These are phyloP conservation scores for Candida berthetii DNA, from an alignment of 805 yeast genomes.

Conservation along the genomic window DNA sequence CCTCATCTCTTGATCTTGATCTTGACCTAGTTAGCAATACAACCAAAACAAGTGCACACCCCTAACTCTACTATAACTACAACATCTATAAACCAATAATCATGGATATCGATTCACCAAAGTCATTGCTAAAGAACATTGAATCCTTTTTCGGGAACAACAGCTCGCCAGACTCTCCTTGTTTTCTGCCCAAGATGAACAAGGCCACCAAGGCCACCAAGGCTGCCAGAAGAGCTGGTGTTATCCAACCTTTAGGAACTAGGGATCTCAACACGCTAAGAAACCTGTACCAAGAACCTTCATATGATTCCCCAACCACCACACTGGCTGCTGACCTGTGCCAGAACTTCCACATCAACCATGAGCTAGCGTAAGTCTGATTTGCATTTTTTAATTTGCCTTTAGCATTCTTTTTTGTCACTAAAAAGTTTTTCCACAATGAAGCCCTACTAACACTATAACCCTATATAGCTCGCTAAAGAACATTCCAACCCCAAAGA, in stretches of 20 bases:
- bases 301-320: conserved; percentile 34
- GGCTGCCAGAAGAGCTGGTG: too few species aligned
- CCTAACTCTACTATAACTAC: too few species aligned
- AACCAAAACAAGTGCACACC: too few species aligned
- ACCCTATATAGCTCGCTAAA: conserved; percentile 3
- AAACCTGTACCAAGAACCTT: conserved; percentile 27
- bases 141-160: conserved; percentile 13
- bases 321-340: conserved; percentile 30
- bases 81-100: background rate
- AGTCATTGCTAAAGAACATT: background rate
- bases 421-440: too few species aligned
- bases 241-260: conserved; percentile 7
- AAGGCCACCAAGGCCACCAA: conserved; percentile 1
- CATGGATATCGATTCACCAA: background rate
- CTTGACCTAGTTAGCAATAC: too few species aligned
- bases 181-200: conserved; percentile 11
- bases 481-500: conserved; percentile 11
- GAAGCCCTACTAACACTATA: background rate
- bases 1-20: too few species aligned
- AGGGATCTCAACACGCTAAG: conserved; percentile 16
- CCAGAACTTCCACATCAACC: conserved; percentile 27
- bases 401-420: background rate
- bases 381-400: background rate
- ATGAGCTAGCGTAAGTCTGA: background rate
- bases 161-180: conserved; percentile 22